Conservation (phyloP, 2,329 filamentous ascomycete genomes). For the Aspergillus floridensis region DNA sequence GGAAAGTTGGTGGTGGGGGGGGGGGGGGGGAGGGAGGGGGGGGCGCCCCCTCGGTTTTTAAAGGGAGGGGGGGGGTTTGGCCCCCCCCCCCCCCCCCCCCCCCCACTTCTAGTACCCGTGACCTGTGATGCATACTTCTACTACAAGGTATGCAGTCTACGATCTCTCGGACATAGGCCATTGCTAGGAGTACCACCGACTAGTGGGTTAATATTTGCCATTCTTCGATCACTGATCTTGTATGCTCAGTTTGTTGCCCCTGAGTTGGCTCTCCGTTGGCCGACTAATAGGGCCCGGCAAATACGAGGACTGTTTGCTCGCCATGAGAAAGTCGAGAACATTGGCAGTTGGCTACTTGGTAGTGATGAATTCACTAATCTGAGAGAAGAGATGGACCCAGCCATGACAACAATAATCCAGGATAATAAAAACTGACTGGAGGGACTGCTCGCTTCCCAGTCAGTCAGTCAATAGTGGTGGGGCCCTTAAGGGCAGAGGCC, state of each 20-base stretch:
- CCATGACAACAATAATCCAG: neutral
- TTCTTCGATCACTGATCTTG: neutral
- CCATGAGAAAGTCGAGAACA: neutral
- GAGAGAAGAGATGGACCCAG: constrained; percentile 2
- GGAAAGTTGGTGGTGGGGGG: no score
- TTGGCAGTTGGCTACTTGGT: neutral
- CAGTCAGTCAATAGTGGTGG: neutral
- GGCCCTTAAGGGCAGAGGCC: neutral
- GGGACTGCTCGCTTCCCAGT: neutral
- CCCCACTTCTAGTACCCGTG: neutral
- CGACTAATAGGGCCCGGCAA: neutral
- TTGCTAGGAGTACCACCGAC: neutral
- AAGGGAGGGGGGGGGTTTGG: no score
- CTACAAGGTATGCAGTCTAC: neutral
- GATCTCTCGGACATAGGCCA: neutral
- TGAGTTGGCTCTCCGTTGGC: neutral
- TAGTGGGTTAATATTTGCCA: neutral
- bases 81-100: no score
- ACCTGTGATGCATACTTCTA: neutral
- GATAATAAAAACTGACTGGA: neutral
- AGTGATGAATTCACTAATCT: constrained; percentile 4
- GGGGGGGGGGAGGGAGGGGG: no score
- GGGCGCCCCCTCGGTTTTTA: no score
- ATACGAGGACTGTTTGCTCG: neutral
- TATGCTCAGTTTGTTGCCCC: neutral